Evolutionary conservation across 805 yeast species (phyloP), one percentile per base, ranked within the genome.

Genomic region (Teunomyces stri): DNA sequence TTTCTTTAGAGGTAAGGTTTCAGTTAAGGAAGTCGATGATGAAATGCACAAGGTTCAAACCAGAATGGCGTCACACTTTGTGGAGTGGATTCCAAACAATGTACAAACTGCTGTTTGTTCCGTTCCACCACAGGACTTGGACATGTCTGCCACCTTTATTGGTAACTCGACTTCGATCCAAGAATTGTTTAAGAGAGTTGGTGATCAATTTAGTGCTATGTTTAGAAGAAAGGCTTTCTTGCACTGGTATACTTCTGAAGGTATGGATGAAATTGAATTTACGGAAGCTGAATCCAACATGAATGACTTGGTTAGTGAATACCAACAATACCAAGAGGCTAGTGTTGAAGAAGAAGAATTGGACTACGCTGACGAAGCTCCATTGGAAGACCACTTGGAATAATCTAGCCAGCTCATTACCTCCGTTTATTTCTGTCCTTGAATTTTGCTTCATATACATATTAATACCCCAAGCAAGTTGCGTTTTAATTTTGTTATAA

Each of bases 211-310:
- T 72, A 77, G 85, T 58, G 91, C 90, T 51, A 90, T 90, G 97
- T 90, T 87, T 72, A 81, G 88, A 67, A 88, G 94, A 75, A 87
- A 85, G 69, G 97, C 97, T 54, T 90, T 90, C 82, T 84, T 90
- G 73, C 96, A 90, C 71, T 90, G 97, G 97, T 90, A 89, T 73
- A 87, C 94, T 7, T 80, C 85, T 58, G 97, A 90, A 72, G 97
- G 97, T 75, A 90, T 90, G 97, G 97, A 90, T 64, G 95, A 86
- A 73, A 79, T 84, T 77, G 97, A 90, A 74, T 90, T 90, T 70
- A 81, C 89, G 49, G 97, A 90, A 75, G 97, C 97, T 45, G 95
- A 89, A 73, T 84, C 92, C 46, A 87, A 90, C 67, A 82, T 90
- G 90, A 81, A 80, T 58, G 97, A 90, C 70, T 77, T 90, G 64